Conservation (phyloP, 768 basidiomycete genomes). For the Chalciporus piperatus region DNA sequence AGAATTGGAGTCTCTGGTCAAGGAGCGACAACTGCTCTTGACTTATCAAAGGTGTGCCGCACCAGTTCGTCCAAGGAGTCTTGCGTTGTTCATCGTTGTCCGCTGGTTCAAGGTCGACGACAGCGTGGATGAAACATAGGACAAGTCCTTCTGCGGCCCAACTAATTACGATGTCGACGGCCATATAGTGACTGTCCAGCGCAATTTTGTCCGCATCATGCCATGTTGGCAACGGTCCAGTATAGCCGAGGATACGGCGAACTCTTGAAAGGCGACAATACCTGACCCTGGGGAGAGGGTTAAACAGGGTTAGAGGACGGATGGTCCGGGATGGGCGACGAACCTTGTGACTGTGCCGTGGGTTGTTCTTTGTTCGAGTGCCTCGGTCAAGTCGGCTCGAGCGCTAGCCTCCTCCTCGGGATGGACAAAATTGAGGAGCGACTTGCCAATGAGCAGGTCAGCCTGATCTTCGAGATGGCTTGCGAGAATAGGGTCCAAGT, state of each 20-base stretch:
- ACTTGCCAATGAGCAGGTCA: slow-evolving; percentile 62
- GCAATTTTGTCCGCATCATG: slow-evolving; percentile 65
- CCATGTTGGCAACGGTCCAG: slow-evolving; percentile 54
- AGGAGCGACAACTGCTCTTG: slow-evolving; percentile 57
- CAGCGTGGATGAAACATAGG: slow-evolving; percentile 85
- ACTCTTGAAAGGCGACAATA: slow-evolving; percentile 75
- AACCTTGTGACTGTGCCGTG: slow-evolving; percentile 84
- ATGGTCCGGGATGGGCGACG: slow-evolving; percentile 21
- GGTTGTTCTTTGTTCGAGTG: slow-evolving; percentile 69
- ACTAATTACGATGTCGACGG: slow-evolving; percentile 86
- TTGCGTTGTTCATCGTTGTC: slow-evolving; percentile 78
- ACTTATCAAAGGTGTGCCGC: slow-evolving; percentile 69
- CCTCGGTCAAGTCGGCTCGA: slow-evolving; percentile 67
- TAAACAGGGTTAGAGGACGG: slow-evolving; percentile 16
- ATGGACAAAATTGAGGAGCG: slow-evolving; percentile 76
- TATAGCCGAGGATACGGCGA: slow-evolving; percentile 68
- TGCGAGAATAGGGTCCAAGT: slow-evolving; percentile 78
- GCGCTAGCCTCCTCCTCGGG: slow-evolving; percentile 81
- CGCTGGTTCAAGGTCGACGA: slow-evolving; percentile 60
- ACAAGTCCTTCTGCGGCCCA: slow-evolving; percentile 86
- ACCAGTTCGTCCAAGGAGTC: slow-evolving; percentile 86
- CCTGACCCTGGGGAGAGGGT: slow-evolving; percentile 55
- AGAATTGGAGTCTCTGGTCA: slow-evolving; percentile 54
- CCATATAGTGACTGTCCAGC: slow-evolving; percentile 74
- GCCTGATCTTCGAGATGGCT: slow-evolving; percentile 72